Conservation (phyloP, 345 rosid genomes). For the Camelina neglecta region DNA sequence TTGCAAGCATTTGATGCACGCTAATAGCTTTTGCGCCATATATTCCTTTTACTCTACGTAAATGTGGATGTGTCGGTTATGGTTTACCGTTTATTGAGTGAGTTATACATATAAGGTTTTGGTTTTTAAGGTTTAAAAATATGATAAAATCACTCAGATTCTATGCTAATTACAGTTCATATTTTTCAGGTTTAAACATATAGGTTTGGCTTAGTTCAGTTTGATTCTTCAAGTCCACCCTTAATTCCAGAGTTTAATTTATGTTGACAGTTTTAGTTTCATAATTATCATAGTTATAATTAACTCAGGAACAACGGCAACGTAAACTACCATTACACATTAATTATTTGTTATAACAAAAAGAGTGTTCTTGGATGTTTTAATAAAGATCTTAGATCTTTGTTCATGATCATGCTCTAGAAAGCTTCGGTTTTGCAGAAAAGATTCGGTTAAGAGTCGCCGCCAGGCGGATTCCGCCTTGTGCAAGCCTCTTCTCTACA, state of each 20-base stretch:
- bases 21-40: neutral
- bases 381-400: neutral
- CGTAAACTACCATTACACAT: neutral
- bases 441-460: constrained; percentile 78
- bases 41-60: neutral
- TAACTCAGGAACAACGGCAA: constrained; percentile 8
- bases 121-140: neutral
- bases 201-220: neutral
- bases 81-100: neutral
- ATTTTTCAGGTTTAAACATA: neutral
- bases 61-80: neutral
- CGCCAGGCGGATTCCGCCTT: constrained; percentile 81
- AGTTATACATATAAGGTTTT: neutral
- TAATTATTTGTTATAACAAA: neutral
- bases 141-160: neutral
- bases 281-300: neutral
- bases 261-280: neutral
- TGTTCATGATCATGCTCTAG: constrained; percentile 51
- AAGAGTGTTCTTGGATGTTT: neutral
- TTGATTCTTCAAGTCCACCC: neutral
- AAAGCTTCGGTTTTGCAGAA: constrained; percentile 49
- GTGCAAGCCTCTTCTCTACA: constrained; percentile 83
- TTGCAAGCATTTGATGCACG: constrained; percentile 1
- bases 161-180: neutral
- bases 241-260: neutral